Percentiles rank a stretch among this genome's conserved stretches.
Evolutionary conservation across 805 yeast genomes (phyloP).

Genomic region (Candida sphagnicola): DNA sequence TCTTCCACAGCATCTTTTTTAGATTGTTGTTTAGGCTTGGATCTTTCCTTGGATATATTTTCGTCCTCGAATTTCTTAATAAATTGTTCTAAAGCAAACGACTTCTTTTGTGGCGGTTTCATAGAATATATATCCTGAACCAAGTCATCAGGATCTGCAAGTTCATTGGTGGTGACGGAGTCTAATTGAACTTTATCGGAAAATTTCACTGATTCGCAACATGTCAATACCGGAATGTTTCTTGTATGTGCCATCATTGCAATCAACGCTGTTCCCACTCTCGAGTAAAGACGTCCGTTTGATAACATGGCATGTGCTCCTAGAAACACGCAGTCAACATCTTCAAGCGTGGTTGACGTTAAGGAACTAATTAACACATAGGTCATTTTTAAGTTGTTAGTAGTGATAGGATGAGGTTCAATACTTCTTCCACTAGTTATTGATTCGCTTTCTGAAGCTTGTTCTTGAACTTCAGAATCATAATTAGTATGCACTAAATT

Average conservation of each 20-base stretch:
- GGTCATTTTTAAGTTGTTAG: slow-evolving; percentile 64
- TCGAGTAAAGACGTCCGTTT: slow-evolving; percentile 86
- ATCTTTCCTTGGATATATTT: slow-evolving; percentile 13
- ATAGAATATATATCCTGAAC: slow-evolving; percentile 45
- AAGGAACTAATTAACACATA: slow-evolving; percentile 79
- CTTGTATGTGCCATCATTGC: slow-evolving; percentile 88
- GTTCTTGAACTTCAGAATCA: slow-evolving; percentile 10
- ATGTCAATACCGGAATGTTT: slow-evolving; percentile 90
- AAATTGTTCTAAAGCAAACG: slow-evolving; percentile 65
- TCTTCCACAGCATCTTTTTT: slow-evolving; percentile 2
- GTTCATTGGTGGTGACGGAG: slow-evolving; percentile 90
- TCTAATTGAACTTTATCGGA: slow-evolving; percentile 94
- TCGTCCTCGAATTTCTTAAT: slow-evolving; percentile 38
- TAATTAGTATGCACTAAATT: slow-evolving; percentile 47
- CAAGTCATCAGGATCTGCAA: slow-evolving; percentile 75
- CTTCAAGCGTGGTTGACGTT: slow-evolving; percentile 69
- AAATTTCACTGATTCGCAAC: slow-evolving; percentile 93
- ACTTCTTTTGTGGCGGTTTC: slow-evolving; percentile 53
- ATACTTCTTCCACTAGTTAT: slow-evolving; percentile 13
- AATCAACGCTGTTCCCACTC: slow-evolving; percentile 92
- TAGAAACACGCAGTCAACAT: slow-evolving; percentile 84
- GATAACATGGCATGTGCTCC: slow-evolving; percentile 98
- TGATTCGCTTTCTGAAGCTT: slow-evolving; percentile 15
- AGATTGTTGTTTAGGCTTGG: slow-evolving; percentile 12
- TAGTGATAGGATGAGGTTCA: slow-evolving; percentile 26